phyloP scores from a whole-genome alignment of 176 grass and related monocot genomes.

The Musa beccarii region DNA sequence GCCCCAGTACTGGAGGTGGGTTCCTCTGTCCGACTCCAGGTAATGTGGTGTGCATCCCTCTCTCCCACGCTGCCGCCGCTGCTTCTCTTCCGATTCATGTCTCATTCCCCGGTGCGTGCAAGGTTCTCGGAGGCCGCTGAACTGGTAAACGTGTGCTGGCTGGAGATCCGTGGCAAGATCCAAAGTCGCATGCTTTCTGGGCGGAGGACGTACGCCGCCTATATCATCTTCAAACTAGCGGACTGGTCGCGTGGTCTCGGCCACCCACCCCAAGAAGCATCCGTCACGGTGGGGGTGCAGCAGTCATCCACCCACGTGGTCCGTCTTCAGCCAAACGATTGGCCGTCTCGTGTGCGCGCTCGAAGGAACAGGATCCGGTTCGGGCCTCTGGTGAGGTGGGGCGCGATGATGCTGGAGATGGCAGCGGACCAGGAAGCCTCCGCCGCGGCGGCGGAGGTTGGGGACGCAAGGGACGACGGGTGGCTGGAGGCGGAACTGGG shows the following conservation, averaged over 20 bases:
- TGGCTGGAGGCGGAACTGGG: constrained; percentile 56
- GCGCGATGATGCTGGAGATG: neutral
- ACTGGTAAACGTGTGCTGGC: constrained; percentile 27
- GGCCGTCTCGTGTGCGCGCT: too few species aligned
- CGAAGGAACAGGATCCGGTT: too few species aligned
- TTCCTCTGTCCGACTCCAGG: constrained; percentile 42
- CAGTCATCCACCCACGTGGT: neutral
- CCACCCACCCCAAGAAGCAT: constrained; percentile 20
- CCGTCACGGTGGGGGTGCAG: constrained; percentile 14
- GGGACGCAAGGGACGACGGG: constrained; percentile 17
- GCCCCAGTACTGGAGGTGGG: constrained; percentile 48
- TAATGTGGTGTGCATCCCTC: neutral
- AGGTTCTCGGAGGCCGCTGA: constrained; percentile 33
- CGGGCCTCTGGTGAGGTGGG: neutral
- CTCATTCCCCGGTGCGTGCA: too few species aligned
- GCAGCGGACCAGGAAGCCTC: neutral
- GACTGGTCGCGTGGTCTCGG: constrained; percentile 14
- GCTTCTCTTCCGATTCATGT: too few species aligned
- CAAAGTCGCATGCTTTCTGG: constrained; percentile 12
- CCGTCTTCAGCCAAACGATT: neutral
- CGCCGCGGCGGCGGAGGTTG: neutral
- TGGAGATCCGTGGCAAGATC: constrained; percentile 28
- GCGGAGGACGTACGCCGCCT: constrained; percentile 29
- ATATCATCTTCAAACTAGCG: constrained; percentile 36
- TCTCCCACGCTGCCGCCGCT: too few species aligned